Percentiles rank a stretch among this genome's conserved stretches.
Evolutionary conservation across 108 stramenopile genomes (phyloP).

Genomic region (Pelagomonas calceolata): DNA sequence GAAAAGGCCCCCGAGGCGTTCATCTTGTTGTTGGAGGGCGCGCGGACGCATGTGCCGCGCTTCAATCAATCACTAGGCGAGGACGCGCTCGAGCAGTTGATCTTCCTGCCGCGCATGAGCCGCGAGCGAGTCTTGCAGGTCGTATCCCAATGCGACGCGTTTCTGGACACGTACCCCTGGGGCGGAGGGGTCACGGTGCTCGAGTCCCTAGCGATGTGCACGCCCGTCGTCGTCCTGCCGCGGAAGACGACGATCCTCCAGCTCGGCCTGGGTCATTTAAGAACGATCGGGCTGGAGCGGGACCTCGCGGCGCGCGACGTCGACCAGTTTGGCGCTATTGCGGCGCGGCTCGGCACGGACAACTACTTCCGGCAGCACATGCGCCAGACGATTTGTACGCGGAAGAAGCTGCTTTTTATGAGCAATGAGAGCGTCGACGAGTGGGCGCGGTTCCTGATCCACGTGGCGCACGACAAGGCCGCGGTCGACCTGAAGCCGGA

Average conservation of each 20-base stretch:
- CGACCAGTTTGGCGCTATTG: not conserved
- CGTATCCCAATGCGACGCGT: constrained; percentile 14
- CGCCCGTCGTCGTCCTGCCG: constrained; percentile 22
- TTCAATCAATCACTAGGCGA: not conserved
- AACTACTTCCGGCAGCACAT: not conserved
- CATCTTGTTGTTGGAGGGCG: constrained; percentile 19
- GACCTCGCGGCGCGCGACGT: not conserved
- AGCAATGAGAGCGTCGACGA: no score
- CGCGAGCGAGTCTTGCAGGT: not conserved
- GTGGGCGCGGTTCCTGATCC: no score
- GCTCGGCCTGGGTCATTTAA: constrained; percentile 2
- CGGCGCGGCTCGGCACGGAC: not conserved
- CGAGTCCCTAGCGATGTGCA: constrained; percentile 26
- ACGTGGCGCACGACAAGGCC: no score
- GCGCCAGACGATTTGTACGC: no score
- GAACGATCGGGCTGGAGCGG: not conserved
- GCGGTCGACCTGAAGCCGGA: no score
- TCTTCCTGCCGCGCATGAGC: constrained; percentile 3
- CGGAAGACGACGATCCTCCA: not conserved
- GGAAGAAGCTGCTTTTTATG: no score
- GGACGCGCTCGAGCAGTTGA: not conserved
- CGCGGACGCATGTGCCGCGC: constrained; percentile 17
- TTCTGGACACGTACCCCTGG: constrained; percentile 38
- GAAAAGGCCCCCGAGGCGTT: constrained; percentile 5
- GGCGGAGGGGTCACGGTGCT: constrained; percentile 36